Evolutionary conservation across 345 rosid species (phyloP), one percentile per base, ranked within the genome.

Genomic region (Brassica incana): DNA sequence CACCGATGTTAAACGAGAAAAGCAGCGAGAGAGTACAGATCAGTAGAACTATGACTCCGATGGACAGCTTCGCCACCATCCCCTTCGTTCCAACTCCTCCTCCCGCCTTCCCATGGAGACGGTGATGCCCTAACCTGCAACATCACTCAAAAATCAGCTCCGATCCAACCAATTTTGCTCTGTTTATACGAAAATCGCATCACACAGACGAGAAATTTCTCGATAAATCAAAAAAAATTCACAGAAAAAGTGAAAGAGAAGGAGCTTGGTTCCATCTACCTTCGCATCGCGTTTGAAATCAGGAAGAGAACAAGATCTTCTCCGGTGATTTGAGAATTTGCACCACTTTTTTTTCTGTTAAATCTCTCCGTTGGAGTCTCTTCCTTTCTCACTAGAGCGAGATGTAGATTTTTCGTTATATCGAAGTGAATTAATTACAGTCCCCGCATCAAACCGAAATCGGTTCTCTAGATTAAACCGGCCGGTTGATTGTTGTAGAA

Each of bases 21-120:
- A 91, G 85, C 25, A 90, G 65, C 4, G 91, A 90, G 11, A 94
- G 86, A 8, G 93, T 90, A 83, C 97, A 94, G 86, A 91, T 86
- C 87, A 90, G 85, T 73, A 91, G 84, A 45, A 91, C 91, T 7
- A 89, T 54, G 58, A 84, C 91, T 5, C 88, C 92, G 72, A 94
- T 76, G 35, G 90, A 83, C 4, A 94, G 71, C 85, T 92, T 91
- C 50, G 78, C 86, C 25, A 89, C 27, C 81, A 85, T 78, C 61
- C 95, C 97, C 76, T 78, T 94, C 32, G 85, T 59, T 77, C 87
- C 90, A 45, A 83, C 92, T 72, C 77, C 83, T 72, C 77, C 83
- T 60, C 87, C 95, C 64, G 86, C 89, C 89, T 90, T 88, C 50
- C 76, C 86, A 77, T 87, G 97, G 71, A 80, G 87, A 81, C 94